phyloP scores from a whole-genome alignment of 1,284 basidiomycete genomes.

The Marasmius oreades region DNA sequence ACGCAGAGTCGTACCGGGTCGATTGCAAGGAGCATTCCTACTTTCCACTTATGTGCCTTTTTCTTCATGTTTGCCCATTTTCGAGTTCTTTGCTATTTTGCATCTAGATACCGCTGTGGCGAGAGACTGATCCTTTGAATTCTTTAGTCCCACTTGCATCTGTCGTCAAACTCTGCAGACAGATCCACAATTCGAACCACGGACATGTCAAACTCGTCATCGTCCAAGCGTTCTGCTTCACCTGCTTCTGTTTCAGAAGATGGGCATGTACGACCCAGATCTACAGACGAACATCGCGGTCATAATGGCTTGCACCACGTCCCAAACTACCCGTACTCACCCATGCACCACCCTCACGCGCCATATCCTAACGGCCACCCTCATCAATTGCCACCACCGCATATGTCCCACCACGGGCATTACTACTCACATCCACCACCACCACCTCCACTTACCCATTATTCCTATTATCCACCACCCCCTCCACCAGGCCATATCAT shows the following conservation, averaged over 20 bases:
- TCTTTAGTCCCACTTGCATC: neutral
- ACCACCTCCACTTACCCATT: neutral
- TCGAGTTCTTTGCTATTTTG: no score
- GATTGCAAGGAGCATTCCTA: no score
- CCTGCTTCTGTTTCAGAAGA: neutral
- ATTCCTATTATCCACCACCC: conserved; percentile 3
- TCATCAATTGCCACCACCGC: neutral
- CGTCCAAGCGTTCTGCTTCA: neutral
- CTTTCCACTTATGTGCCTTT: no score
- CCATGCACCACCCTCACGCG: neutral
- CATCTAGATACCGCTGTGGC: neutral
- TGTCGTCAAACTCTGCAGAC: neutral
- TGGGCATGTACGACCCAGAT: neutral
- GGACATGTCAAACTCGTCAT: neutral
- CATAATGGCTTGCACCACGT: neutral
- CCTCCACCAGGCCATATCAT: neutral
- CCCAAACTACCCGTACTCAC: neutral
- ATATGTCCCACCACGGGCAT: conserved; percentile 1
- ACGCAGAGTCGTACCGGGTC: no score
- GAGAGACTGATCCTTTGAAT: neutral
- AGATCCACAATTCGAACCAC: neutral
- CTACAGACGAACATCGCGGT: neutral
- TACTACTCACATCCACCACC: neutral
- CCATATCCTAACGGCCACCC: neutral
- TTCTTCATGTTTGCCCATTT: no score